Percentiles rank a stretch among this genome's conserved stretches.
These are phyloP conservation scores for Alternaria alternata DNA, from an alignment of 2,329 filamentous ascomycete genomes.

Conservation along the genomic window DNA sequence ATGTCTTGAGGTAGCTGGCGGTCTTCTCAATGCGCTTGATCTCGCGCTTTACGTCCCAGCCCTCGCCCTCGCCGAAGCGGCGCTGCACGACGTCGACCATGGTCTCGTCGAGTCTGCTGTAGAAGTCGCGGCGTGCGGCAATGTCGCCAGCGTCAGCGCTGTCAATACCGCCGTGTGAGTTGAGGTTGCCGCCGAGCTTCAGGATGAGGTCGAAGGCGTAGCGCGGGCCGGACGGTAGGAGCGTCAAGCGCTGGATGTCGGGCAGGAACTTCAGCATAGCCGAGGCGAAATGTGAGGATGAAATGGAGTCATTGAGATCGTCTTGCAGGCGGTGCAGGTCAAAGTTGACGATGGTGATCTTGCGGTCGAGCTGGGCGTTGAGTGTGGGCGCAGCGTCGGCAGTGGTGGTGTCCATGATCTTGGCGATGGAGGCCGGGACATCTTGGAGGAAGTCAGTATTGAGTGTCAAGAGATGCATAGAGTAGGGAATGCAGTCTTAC, in stretches of 20 bases:
- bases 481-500: constrained; percentile 42
- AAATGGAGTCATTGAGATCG: constrained; percentile 63
- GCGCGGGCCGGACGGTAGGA: constrained; percentile 57
- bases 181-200: constrained; percentile 64
- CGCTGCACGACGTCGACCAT: constrained; percentile 63
- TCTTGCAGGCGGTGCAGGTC: constrained; percentile 65
- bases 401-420: constrained; percentile 61
- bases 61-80: constrained; percentile 60
- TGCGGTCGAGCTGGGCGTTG: constrained; percentile 65
- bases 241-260: constrained; percentile 60
- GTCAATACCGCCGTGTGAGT: constrained; percentile 62
- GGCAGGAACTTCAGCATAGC: constrained; percentile 65
- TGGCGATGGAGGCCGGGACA: constrained; percentile 61
- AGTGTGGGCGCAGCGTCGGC: constrained; percentile 60
- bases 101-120: constrained; percentile 57
- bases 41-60: constrained; percentile 61
- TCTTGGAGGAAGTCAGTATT: constrained; percentile 52
- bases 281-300: constrained; percentile 60
- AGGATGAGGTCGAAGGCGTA: constrained; percentile 63
- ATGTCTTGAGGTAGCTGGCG: constrained; percentile 60
- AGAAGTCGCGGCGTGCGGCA: constrained; percentile 59
- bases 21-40: constrained; percentile 66
- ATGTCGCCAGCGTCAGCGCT: constrained; percentile 59
- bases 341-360: constrained; percentile 66
- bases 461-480: not conserved